These are phyloP conservation scores for Musa itinerans DNA, from an alignment of 176 grass and related monocot species.

Conservation along the genomic window DNA sequence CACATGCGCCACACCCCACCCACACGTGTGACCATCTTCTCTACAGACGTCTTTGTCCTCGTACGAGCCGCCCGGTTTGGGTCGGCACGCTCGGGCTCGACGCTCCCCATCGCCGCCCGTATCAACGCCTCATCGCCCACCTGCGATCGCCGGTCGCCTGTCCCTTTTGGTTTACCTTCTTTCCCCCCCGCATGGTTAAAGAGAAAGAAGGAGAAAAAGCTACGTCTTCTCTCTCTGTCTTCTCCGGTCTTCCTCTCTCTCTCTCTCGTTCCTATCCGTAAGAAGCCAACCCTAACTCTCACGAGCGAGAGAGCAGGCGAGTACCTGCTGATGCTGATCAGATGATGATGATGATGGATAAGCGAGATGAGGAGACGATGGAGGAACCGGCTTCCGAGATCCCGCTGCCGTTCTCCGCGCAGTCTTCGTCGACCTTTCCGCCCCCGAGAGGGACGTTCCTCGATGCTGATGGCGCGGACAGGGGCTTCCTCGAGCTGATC, in stretches of 20 bases:
- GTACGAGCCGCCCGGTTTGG: too few species aligned
- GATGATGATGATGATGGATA: not conserved
- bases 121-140: not conserved
- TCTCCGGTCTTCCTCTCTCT: not conserved
- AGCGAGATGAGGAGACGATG: not conserved
- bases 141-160: not conserved
- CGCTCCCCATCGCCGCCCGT: not conserved
- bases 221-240: not conserved
- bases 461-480: not conserved
- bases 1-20: too few species aligned
- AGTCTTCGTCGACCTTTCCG: not conserved
- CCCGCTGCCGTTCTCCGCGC: not conserved
- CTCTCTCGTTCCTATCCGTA: not conserved
- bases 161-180: not conserved
- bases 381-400: not conserved
- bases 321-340: not conserved
- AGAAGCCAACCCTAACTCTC: not conserved
- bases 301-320: not conserved
- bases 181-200: not conserved
- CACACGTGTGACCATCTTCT: too few species aligned
- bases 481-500: not conserved
- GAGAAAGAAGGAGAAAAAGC: too few species aligned
- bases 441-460: not conserved
- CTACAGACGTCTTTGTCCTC: too few species aligned
- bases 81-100: not conserved